These are phyloP conservation scores for Cladosporium halotolerans DNA, from an alignment of 2,329 filamentous ascomycete species.

Conservation along the genomic window DNA sequence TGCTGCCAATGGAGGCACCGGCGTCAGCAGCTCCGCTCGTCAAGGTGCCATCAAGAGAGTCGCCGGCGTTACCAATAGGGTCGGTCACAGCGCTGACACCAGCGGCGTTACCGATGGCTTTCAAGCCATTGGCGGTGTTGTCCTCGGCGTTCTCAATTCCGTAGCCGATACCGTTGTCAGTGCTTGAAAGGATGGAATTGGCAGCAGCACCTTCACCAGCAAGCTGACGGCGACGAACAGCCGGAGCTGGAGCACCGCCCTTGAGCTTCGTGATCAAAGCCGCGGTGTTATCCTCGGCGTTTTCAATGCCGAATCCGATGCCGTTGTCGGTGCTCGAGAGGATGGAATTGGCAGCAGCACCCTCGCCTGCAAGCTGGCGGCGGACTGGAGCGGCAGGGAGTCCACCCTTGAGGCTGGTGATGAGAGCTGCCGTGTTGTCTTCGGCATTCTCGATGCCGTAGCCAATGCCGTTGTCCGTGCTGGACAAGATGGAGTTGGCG, in stretches of 20 bases:
- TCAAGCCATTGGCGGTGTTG: slow-evolving; percentile 14
- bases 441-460: slow-evolving; percentile 19
- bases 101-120: slow-evolving; percentile 12
- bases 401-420: slow-evolving; percentile 9
- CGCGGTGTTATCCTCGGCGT: slow-evolving; percentile 20
- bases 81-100: slow-evolving; percentile 7
- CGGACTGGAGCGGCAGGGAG: slow-evolving; percentile 9
- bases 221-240: neutral
- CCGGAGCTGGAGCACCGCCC: neutral
- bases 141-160: slow-evolving; percentile 22
- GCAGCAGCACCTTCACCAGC: slow-evolving; percentile 20
- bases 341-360: slow-evolving; percentile 20
- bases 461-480: slow-evolving; percentile 20
- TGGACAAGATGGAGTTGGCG: slow-evolving; percentile 16
- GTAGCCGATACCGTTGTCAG: slow-evolving; percentile 21
- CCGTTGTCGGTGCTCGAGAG: slow-evolving; percentile 20
- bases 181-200: slow-evolving; percentile 17
- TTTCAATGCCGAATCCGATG: slow-evolving; percentile 20
- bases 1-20: slow-evolving; percentile 11
- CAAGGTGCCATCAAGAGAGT: slow-evolving; percentile 11
- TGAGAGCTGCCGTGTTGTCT: slow-evolving; percentile 13
- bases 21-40: slow-evolving; percentile 11
- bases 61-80: slow-evolving; percentile 1
- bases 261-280: slow-evolving; percentile 11
- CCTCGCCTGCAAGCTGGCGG: slow-evolving; percentile 22